Base-by-base conservation (phyloP, 768 basidiomycete species). In the Tulasnella sp. region DNA sequence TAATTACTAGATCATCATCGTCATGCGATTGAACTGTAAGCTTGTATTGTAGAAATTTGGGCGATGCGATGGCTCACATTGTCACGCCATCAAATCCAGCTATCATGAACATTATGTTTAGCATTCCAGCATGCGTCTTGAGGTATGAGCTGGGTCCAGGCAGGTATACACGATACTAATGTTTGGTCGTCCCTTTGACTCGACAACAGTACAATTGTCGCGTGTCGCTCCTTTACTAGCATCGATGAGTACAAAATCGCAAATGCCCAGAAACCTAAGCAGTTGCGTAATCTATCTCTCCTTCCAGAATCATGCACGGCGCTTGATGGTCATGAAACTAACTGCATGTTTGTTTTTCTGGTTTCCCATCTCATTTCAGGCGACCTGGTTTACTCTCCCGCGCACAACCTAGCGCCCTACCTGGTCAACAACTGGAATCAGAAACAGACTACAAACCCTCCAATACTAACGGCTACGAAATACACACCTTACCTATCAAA, bases 101-200 rank as follows among this genome's bases (percentile, higher is more conserved):
- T 17, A 44, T 56, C 42, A 56, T 56, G 54, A 42, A 56, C n/a
- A 30, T 56, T 21, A 56, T 56, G 54, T 56, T 56, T 21, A 29
- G 38, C 25, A 42, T 56, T 3, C 54, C 54, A 4, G 54, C 54
- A 12, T 43, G 54, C 29, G 54, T 56, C 24, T 19, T 56, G 31
- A 56, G 54, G 54, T 56, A 15, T 17, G 21, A 8, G 2, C 25
- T 12, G 2, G 12, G 10, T 27, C 5, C 34, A 15, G 15, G 15
- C 34, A 38, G 34, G 9, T 10, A 51, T 30, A 8, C 9, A 29
- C 17, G 4, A 29, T 8, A 43, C 42, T 56, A 24, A 56, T 42
- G 21, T 10, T 9, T 12, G 22, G 31, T 17, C n/a, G 19, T 24
- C 11, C 34, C 30, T 44, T 41, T 44, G 30, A 2, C n/a, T n/a